Conservation (phyloP, 192 early-diverging fungal species). For the Coemansia sp. region DNA sequence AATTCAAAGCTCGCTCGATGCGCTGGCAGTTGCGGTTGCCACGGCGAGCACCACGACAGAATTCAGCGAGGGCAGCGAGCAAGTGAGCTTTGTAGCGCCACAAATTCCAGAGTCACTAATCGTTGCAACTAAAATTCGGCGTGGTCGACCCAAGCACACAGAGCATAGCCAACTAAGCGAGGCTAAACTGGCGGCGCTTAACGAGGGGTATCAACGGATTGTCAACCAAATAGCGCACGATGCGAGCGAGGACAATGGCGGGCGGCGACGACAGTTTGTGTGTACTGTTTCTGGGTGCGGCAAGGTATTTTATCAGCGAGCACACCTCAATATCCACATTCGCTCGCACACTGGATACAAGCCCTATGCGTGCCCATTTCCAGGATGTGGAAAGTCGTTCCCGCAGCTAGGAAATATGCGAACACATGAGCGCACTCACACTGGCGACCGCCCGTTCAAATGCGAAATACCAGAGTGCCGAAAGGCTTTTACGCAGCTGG, state of each 20-base stretch:
- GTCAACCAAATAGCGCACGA: slow-evolving; percentile 48
- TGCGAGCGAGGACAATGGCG: slow-evolving; percentile 44
- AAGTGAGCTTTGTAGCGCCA: slow-evolving; percentile 30
- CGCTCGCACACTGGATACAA: slow-evolving; percentile 56
- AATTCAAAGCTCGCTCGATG: slow-evolving; percentile 17
- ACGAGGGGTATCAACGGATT: slow-evolving; percentile 36
- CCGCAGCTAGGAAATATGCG: slow-evolving; percentile 79
- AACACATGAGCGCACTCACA: slow-evolving; percentile 80
- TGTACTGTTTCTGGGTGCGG: slow-evolving; percentile 58
- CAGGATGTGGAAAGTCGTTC: slow-evolving; percentile 77
- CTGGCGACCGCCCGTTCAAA: slow-evolving; percentile 71
- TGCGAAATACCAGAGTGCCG: slow-evolving; percentile 66
- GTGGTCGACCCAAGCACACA: slow-evolving; percentile 42
- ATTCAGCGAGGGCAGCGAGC: slow-evolving; percentile 11
- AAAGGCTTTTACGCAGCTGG: slow-evolving; percentile 75
- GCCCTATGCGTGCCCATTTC: slow-evolving; percentile 59
- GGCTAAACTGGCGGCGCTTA: slow-evolving; percentile 20
- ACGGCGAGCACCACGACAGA: slow-evolving; percentile 11
- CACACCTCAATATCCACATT: slow-evolving; percentile 74
- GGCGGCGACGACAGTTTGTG: slow-evolving; percentile 44
- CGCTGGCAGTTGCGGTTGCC: slow-evolving; percentile 31
- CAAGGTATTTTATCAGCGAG: slow-evolving; percentile 68
- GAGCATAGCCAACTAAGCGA: slow-evolving; percentile 21
- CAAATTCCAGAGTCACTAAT: slow-evolving; percentile 44
- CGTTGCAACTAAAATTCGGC: slow-evolving; percentile 45